phyloP scores from a whole-genome alignment of 2,329 filamentous ascomycete species.

The Diaporthe amygdali region DNA sequence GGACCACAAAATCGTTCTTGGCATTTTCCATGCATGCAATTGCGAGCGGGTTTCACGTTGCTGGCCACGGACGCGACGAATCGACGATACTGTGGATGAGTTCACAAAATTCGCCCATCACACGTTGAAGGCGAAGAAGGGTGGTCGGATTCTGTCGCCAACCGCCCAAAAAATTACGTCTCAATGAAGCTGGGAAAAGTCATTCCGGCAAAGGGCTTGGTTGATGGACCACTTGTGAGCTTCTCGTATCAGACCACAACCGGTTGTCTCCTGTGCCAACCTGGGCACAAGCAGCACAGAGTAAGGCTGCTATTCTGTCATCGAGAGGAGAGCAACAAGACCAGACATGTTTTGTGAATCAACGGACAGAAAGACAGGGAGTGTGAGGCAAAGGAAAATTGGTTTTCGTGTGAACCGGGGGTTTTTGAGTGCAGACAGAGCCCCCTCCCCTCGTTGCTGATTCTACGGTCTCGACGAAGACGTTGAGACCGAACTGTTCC shows the following conservation, averaged over 20 bases:
- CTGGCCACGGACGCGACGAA: conserved; percentile 18
- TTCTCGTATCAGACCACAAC: background rate
- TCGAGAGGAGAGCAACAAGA: background rate
- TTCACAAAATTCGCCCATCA: background rate
- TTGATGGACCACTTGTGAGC: background rate
- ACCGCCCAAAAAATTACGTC: background rate
- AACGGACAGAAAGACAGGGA: background rate
- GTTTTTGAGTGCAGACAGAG: background rate
- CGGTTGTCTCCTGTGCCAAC: background rate
- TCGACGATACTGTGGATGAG: background rate
- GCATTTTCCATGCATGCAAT: conserved; percentile 6
- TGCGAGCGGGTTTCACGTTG: background rate
- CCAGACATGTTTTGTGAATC: background rate
- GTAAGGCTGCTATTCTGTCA: background rate
- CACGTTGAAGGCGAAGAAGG: background rate
- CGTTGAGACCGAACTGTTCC: background rate
- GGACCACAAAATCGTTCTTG: conserved; percentile 6
- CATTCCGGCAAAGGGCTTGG: background rate
- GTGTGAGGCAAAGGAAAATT: conserved; percentile 2
- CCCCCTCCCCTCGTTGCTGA: conserved; percentile 8
- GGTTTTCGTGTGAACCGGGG: background rate
- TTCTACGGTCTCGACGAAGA: conserved; percentile 5
- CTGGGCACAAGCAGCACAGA: background rate
- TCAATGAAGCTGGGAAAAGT: background rate
- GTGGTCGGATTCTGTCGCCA: background rate